Evolutionary conservation across 345 rosid genomes (phyloP).

Genomic region (Boechera retrofracta): DNA sequence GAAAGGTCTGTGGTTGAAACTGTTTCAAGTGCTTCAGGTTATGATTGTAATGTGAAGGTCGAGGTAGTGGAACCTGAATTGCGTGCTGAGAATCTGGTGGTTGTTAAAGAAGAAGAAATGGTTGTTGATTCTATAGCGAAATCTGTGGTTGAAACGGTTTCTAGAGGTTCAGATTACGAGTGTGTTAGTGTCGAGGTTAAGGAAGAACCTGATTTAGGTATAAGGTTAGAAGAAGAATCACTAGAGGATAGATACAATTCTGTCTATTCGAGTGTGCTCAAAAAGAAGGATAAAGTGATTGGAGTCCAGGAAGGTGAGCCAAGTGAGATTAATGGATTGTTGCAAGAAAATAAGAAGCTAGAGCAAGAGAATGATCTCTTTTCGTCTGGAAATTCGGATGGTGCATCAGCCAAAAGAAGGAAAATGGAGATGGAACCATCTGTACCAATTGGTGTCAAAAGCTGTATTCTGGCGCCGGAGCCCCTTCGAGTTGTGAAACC

Average conservation of each 20-base stretch:
- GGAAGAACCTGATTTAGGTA: slow-evolving; percentile 25
- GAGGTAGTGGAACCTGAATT: slow-evolving; percentile 18
- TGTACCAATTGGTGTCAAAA: not conserved
- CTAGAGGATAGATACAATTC: not conserved
- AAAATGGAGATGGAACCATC: not conserved
- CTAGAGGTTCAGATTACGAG: not conserved
- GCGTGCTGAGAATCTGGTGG: not conserved
- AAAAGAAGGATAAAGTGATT: slow-evolving; percentile 2
- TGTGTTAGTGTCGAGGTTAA: slow-evolving; percentile 19
- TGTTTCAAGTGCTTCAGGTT: not conserved
- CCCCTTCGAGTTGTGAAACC: slow-evolving; percentile 32
- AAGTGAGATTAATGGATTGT: slow-evolving; percentile 1
- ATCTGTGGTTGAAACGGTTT: slow-evolving; percentile 18
- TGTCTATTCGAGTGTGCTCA: not conserved
- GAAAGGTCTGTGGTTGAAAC: slow-evolving; percentile 4
- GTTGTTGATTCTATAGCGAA: not conserved
- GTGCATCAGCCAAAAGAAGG: not conserved
- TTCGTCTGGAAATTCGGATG: not conserved
- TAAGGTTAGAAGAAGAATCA: not conserved
- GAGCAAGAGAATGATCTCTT: slow-evolving; percentile 13
- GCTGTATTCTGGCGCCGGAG: not conserved
- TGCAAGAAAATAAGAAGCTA: slow-evolving; percentile 2
- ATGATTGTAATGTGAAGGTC: slow-evolving; percentile 1
- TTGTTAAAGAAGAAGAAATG: slow-evolving; percentile 14
- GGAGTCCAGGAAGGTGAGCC: slow-evolving; percentile 26